A percentile compares a stretch with the other conserved stretches of the same genome.
Evolutionary conservation across 805 yeast genomes (phyloP).

Genomic region (Wickerhamia fluorescens): DNA sequence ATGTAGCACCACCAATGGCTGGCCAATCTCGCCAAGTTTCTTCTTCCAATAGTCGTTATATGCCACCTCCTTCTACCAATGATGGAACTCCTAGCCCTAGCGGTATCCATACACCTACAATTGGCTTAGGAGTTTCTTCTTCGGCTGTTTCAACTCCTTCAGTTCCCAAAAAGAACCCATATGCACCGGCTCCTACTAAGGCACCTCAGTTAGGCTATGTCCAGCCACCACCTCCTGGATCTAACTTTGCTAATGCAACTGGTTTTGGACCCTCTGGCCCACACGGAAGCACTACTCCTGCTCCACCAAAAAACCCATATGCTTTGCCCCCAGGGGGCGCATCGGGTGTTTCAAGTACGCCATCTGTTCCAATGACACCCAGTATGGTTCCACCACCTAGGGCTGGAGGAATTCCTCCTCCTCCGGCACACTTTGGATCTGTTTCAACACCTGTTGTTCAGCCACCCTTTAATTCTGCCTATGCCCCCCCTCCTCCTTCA

Average conservation of each 20-base stretch:
- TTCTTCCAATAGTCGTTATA: no score
- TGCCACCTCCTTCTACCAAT: no score
- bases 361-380: conserved; percentile 2
- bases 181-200: conserved; percentile 15
- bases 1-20: no score
- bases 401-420: conserved; percentile 4
- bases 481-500: no score
- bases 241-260: conserved; percentile 9
- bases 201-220: conserved; percentile 9
- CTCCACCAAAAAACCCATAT: conserved; percentile 31
- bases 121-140: conserved; percentile 13
- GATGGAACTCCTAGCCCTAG: no score
- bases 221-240: conserved; percentile 26
- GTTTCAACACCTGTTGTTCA: conserved; percentile 10
- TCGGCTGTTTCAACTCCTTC: conserved; percentile 22
- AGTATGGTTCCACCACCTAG: conserved; percentile 7
- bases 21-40: no score
- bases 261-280: conserved; percentile 6
- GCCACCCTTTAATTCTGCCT: no score
- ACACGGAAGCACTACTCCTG: conserved; percentile 6
- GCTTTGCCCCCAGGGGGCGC: conserved; percentile 22
- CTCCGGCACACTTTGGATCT: conserved; percentile 4
- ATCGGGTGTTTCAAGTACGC: no score
- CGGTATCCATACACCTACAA: conserved; percentile 3
- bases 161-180: conserved; percentile 13